Percentiles rank a stretch among this genome's conserved stretches.
Conservation (phyloP, 306 rosid species). For the Trichosanthes truncata region DNA sequence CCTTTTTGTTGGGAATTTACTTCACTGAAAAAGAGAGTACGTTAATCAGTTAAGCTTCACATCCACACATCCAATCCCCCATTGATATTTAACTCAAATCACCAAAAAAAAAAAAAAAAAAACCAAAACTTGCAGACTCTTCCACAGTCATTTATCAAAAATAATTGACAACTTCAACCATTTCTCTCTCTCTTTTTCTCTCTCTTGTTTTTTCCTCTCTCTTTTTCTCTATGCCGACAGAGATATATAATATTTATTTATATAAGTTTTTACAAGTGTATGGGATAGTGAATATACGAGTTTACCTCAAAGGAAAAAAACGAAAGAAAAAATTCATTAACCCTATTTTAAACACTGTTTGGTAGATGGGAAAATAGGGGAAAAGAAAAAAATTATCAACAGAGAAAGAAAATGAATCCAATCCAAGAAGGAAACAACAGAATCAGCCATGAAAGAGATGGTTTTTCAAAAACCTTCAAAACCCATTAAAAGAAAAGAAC, state of each 20-base stretch:
- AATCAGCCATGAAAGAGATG: constrained; percentile 6
- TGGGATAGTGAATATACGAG: neutral
- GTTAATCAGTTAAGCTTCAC: constrained; percentile 24
- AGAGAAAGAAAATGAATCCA: neutral
- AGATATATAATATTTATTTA: neutral
- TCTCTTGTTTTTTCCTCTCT: neutral
- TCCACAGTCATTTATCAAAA: neutral
- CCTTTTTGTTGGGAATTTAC: constrained; percentile 13
- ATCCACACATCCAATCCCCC: constrained; percentile 11
- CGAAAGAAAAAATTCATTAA: too few species aligned
- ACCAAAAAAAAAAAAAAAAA: neutral
- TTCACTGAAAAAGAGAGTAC: constrained; percentile 29
- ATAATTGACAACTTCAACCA: neutral
- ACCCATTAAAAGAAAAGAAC: neutral
- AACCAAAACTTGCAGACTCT: neutral
- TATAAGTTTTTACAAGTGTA: neutral
- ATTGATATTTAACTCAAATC: neutral
- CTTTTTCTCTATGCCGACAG: neutral
- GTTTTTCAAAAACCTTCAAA: neutral
- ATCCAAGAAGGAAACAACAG: neutral
- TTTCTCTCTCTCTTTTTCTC: neutral
- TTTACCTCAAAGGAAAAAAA: neutral
- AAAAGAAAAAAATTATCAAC: neutral
- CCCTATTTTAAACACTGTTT: neutral
- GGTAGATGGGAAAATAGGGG: neutral